phyloP scores from a whole-genome alignment of 2,329 filamentous ascomycete genomes.

The Beauveria rudraprayagi region DNA sequence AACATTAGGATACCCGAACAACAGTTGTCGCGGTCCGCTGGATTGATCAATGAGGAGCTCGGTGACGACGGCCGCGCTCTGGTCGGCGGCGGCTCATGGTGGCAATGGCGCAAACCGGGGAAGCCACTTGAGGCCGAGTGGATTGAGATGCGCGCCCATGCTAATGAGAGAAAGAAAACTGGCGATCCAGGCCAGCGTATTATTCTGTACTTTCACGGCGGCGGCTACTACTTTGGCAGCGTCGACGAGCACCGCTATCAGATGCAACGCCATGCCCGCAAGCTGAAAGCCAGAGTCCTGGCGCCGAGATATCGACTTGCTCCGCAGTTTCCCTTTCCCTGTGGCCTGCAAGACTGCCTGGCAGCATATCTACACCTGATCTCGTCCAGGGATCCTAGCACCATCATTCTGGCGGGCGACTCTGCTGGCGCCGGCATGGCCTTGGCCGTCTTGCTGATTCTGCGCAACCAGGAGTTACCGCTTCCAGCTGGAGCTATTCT shows the following conservation, averaged over 20 bases:
- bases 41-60: conserved; percentile 63
- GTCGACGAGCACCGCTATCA: conserved; percentile 98
- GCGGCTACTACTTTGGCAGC: conserved; percentile 91
- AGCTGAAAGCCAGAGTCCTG: conserved; percentile 82
- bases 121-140: conserved; percentile 72
- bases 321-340: conserved; percentile 93
- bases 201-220: conserved; percentile 91
- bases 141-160: conserved; percentile 87
- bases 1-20: conserved; percentile 56
- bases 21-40: conserved; percentile 59
- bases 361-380: conserved; percentile 82
- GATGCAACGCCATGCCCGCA: conserved; percentile 89
- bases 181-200: conserved; percentile 59
- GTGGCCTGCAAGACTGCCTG: conserved; percentile 81
- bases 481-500: conserved; percentile 83
- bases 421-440: conserved; percentile 92
- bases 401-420: conserved; percentile 83
- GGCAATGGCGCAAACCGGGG: conserved; percentile 73
- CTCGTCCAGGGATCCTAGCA: conserved; percentile 64
- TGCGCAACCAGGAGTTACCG: conserved; percentile 76
- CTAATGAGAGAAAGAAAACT: conserved; percentile 56
- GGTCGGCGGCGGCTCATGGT: conserved; percentile 79
- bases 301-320: conserved; percentile 81
- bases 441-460: conserved; percentile 65
- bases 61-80: conserved; percentile 64